Base-by-base conservation (phyloP, 768 basidiomycete genomes). In the Russula sp. region DNA sequence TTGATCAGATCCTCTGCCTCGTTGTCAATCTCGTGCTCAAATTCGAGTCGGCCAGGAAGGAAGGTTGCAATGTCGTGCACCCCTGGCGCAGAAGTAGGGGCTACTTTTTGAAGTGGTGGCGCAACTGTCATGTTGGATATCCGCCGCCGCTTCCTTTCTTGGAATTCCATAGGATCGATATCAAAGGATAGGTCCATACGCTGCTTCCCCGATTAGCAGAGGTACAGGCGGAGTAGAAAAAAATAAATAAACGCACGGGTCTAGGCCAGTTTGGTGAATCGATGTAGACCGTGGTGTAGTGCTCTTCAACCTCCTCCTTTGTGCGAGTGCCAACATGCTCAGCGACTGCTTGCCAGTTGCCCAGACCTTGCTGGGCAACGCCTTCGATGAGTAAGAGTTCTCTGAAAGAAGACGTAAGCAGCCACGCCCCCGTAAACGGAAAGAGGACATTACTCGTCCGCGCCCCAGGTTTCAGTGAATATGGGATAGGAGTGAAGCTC, bases 401-500 rank as follows among this genome's bases (percentile, higher is more conserved):
- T 75, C 93, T 95, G 67, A 25, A 6, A 34, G 42, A 34, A 45
- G 1, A 35, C n/a, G 32, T 66, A 29, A 62, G 65, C 48, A 56
- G 20, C 42, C 45, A 59, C 49, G 38, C 18, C 2, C 25, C 52
- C 38, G 29, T 9, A 49, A 54, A n/a, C 32, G 36, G 38, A 51
- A 41, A 46, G 60, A 41, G 3, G 36, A 29, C 54, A 86, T 73
- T 68, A 93, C 92, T 99, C 96, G 73, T 98, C 96, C 9, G 95
- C 96, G 42, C 94, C 96, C 97, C 96, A 98, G 72, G 96, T 93
- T 59, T 88, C 85, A 8, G 86, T 81, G 69, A 97, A 96, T 69
- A 99, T 97, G 3, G 96, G 97, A 73, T 95, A 92, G 8, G 96
- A 93, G 72, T 97, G 93, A 69, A 95, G 82, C 76, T 97, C 95